Base-by-base conservation (phyloP, 768 basidiomycete genomes). In the Leccinum truebloodii region DNA sequence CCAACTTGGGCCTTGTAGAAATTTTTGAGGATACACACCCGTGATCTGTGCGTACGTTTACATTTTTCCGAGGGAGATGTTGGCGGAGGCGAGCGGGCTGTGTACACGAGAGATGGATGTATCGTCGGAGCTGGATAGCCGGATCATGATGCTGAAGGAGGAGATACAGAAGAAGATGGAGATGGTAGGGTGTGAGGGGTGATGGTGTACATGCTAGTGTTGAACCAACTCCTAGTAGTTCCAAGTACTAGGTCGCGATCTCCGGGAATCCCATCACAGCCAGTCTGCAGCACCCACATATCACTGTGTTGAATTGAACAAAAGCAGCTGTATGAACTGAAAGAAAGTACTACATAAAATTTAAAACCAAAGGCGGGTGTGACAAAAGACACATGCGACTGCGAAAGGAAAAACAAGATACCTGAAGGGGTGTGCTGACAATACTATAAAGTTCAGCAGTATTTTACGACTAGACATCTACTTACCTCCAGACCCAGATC, bases 381-480 rank as follows among this genome's bases (percentile, higher is more conserved):
- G 30, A 30, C 30, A 30, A 30, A 28, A 28, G 30, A 51, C 54
- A 35, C 62, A 56, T 63, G 52, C 51, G 37, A 30, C 46, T 50
- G 18, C 58, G 34, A 46, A 32, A 6, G 22, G n/a, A 52, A 22
- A n/a, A 6, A 59, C 62, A 12, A 3, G 13, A 39, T 68, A 87
- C 91, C 82, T 93, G 92, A 61, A 96, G 92, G 0, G 95, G 95
- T 8, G 95, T 98, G 30, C 95, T 95, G 92, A 94, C 30, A 30
- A 30, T 30, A 2, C 30, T 30, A 30, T 30, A 30, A 9, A 8
- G 6, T 6, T 14, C 35, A 37, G 35, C 13, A 37, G 4, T 37
- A 37, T 37, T 14, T 37, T 14, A 37, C 35, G 14, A 16, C 35
- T 37, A 37, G 35, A 37, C 35, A 14, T 37, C 35, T 3, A 37